Evolutionary conservation across 768 basidiomycete genomes (phyloP).

Genomic region (Punctularia strigosozonata): DNA sequence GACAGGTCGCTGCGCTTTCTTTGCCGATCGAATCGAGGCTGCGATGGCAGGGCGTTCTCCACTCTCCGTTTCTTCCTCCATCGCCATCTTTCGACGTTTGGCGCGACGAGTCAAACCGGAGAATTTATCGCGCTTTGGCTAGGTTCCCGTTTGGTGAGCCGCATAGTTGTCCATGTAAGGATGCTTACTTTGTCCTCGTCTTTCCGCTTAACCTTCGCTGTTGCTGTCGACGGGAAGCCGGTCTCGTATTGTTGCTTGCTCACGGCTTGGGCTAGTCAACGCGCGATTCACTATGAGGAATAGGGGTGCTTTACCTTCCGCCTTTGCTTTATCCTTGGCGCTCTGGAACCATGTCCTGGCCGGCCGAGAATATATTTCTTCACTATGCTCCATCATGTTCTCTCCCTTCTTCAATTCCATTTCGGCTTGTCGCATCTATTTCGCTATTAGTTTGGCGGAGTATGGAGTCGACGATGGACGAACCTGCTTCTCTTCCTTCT

Average conservation of each 20-base stretch:
- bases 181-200: constrained; percentile 18
- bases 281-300: constrained; percentile 1
- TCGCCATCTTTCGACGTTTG: constrained; percentile 80
- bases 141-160: neutral
- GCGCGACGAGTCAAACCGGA: constrained; percentile 78
- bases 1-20: constrained; percentile 59
- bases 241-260: constrained; percentile 70
- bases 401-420: constrained; percentile 94
- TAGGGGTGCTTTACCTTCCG: constrained; percentile 53
- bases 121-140: constrained; percentile 71
- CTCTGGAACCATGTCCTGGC: constrained; percentile 99
- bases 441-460: constrained; percentile 8
- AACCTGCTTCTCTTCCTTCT: constrained; percentile 91
- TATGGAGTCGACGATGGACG: constrained; percentile 9
- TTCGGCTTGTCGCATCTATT: constrained; percentile 79
- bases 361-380: constrained; percentile 86
- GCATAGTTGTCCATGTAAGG: neutral
- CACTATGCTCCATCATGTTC: constrained; percentile 89
- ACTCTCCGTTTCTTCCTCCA: constrained; percentile 62
- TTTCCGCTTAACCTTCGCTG: constrained; percentile 24
- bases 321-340: constrained; percentile 66
- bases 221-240: constrained; percentile 26
- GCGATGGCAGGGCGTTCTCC: constrained; percentile 42
- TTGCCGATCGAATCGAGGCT: constrained; percentile 79
- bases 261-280: constrained; percentile 33